Evolutionary conservation across 768 basidiomycete species (phyloP).

Genomic region (Russula brevipes): DNA sequence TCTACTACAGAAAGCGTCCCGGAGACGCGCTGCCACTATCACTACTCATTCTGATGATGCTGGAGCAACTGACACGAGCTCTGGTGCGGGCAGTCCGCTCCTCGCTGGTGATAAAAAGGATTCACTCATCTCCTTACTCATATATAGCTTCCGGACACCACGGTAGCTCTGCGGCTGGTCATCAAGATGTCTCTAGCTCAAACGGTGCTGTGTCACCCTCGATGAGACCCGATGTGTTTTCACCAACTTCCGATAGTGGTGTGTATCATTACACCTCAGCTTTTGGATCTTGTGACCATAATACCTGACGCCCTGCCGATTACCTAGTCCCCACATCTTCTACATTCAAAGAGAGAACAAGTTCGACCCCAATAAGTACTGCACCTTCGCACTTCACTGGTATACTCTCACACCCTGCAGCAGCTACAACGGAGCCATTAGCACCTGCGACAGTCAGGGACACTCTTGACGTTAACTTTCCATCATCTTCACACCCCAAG

Average conservation of each 20-base stretch:
- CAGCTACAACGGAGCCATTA: neutral
- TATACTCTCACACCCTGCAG: neutral
- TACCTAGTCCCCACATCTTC: neutral
- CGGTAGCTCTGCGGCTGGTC: neutral
- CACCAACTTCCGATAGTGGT: neutral
- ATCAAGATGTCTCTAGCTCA: neutral
- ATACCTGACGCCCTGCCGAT: neutral
- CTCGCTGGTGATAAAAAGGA: neutral
- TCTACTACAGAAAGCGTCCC: neutral
- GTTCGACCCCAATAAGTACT: neutral
- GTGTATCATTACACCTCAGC: neutral
- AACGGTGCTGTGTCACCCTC: neutral
- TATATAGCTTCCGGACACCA: neutral
- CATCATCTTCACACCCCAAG: neutral
- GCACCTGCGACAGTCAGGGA: neutral
- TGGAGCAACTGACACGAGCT: neutral
- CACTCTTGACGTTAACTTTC: neutral
- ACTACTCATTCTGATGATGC: neutral
- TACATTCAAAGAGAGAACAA: too few species aligned
- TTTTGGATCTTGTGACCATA: neutral
- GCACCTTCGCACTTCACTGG: neutral
- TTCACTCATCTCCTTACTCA: neutral
- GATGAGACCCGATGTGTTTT: neutral
- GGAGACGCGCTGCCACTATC: constrained; percentile 3
- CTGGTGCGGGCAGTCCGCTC: neutral